Conservation (phyloP, 805 yeast species). For the Clavispora asparagi region DNA sequence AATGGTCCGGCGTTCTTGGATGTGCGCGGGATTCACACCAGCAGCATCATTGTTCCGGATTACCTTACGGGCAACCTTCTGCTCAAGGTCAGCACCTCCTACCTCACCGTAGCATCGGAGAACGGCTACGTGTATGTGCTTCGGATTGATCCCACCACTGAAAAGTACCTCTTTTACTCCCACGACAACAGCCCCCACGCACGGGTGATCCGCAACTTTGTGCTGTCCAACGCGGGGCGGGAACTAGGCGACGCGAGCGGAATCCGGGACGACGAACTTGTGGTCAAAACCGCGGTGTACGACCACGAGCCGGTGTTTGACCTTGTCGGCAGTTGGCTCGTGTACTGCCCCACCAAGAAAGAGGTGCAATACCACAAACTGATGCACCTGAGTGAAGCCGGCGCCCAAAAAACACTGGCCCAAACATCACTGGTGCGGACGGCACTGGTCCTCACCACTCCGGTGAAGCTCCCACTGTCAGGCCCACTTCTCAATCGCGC, state of each 20-base stretch:
- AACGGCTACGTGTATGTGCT: conserved; percentile 9
- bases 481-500: conserved; percentile 46
- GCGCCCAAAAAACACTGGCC: not conserved
- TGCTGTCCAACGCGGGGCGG: conserved; percentile 9
- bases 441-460: conserved; percentile 25
- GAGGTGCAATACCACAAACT: conserved; percentile 25
- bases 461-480: conserved; percentile 38
- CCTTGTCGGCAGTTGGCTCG: conserved; percentile 45
- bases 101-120: conserved; percentile 5
- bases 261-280: conserved; percentile 2
- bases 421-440: not conserved
- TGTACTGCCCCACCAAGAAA: conserved; percentile 37
- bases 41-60: not conserved
- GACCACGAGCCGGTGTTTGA: conserved; percentile 44
- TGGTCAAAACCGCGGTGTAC: conserved; percentile 26
- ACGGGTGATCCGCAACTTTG: conserved; percentile 17
- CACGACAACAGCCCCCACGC: conserved; percentile 2
- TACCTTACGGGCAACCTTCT: conserved; percentile 1
- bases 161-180: not conserved
- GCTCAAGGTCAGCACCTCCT: conserved; percentile 9
- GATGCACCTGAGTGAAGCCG: conserved; percentile 14
- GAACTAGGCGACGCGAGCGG: not conserved
- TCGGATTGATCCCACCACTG: conserved; percentile 1
- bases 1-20: not conserved
- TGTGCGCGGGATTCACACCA: not conserved